These are phyloP conservation scores for Starmerella powellii DNA, from an alignment of 805 yeast species.

Conservation along the genomic window DNA sequence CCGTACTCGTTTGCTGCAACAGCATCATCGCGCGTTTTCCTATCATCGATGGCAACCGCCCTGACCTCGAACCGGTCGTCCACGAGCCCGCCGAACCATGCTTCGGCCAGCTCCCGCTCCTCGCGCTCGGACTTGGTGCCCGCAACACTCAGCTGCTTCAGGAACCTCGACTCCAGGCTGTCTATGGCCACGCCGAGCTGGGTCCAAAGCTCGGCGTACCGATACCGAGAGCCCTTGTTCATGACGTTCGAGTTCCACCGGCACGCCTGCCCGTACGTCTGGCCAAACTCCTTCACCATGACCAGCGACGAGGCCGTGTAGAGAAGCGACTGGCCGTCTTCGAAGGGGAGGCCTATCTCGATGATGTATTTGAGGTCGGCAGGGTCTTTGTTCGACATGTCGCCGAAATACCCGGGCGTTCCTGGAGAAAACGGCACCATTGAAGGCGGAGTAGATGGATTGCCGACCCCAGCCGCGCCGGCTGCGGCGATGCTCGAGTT, in stretches of 20 bases:
- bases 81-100: conserved; percentile 14
- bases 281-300: conserved; percentile 34
- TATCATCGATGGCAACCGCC: conserved; percentile 3
- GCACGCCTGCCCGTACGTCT: conserved; percentile 44
- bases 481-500: too few species aligned
- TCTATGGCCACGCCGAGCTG: conserved; percentile 18
- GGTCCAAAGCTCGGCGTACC: conserved; percentile 18
- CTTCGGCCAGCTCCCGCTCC: conserved; percentile 6
- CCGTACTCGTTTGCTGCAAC: conserved; percentile 1
- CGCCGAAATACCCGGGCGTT: background rate
- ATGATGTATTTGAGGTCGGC: conserved; percentile 19
- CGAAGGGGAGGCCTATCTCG: conserved; percentile 38
- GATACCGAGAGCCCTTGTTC: conserved; percentile 4
- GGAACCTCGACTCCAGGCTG: conserved; percentile 11
- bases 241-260: conserved; percentile 44
- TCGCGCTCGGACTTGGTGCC: conserved; percentile 1
- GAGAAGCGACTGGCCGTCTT: conserved; percentile 12
- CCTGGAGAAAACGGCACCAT: too few species aligned
- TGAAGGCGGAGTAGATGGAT: too few species aligned
- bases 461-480: too few species aligned
- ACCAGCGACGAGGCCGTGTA: conserved; percentile 19
- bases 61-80: conserved; percentile 4
- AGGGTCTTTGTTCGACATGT: background rate
- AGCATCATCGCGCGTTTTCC: background rate
- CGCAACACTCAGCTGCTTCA: conserved; percentile 1